Base-by-base conservation (phyloP, 345 rosid species). In the Pugionium dolabratum region DNA sequence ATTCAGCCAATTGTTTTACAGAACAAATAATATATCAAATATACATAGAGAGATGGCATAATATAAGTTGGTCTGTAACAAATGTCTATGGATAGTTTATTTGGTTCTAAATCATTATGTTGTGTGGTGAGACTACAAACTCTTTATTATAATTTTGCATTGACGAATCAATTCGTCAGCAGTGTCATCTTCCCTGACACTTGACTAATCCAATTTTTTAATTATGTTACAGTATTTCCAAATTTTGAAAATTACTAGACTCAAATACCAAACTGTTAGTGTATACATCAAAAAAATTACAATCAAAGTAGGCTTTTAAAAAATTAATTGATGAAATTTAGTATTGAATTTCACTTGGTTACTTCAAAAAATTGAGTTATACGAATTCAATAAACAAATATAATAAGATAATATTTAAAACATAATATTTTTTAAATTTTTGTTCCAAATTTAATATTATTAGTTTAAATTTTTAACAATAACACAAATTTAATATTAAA, bases 21-120 rank as follows among this genome's bases (percentile, higher is more conserved):
- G 1, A 2, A 4, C 4, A 2, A 26, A 54, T 18, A 62, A 31
- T 5, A 35, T 3, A 39, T 39, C 9, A 44, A 56, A 50, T 4
- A 8, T 53, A 54, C 27, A 55, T 46, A 7, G 64, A 63, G 39
- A 40, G 59, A 3, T 34, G 36, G 50, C 59, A 40, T 18, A 33
- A 4, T 55, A 18, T 18, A 18, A 18, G 18, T 32, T 61, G 8
- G 28, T 63, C 7, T 49, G 64, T 54, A 48, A 71, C 52, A 54
- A 71, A 54, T 47, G 27, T 63, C 18, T 39, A 7, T 37, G 8
- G 29, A 48, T 33, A 8, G 18, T 47, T 55, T 39, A 1, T 26
- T 63, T 71, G 44, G 60, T 51, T 54, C 51, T 32, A 63, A 54
- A 71, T 63, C 55, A 46, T 63, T 41, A 45, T 55, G 70, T 8